Evolutionary conservation across 768 basidiomycete species (phyloP), one percentile per base, ranked within the genome.

Genomic region (Polyporus arcularius): DNA sequence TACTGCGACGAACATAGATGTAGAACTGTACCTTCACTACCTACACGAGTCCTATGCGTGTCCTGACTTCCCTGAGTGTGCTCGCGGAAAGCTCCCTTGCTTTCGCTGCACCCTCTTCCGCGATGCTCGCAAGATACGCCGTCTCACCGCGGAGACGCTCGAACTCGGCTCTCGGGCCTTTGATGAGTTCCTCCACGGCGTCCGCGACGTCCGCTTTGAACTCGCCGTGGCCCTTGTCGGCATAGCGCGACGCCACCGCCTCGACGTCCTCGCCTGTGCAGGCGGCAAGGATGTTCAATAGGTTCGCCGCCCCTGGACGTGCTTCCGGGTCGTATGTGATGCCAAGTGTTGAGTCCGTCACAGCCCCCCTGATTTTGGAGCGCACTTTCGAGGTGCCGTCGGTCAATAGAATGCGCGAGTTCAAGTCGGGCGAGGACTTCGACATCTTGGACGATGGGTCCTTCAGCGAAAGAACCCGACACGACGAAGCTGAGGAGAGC

Each of bases 381-480:
- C 72, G 70, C 47, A 96, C 92, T 68, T 83, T 73, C 1, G 74
- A 66, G 10, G 82, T 71, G 0, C 83, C 74, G 70, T 98, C 96
- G 28, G 90, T 96, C 41, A 98, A 80, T 57, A 93, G 81, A 69
- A 98, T 94, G 28, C 95, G 89, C 0, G 94, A 96, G 15, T 84
- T 74, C 1, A 84, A 60, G 70, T 92, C 86, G 0, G 87, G 88
- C 0, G 93, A 82, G 0, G 96, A 98, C 73, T 98, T 98, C 39
- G 96, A 97, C 95, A 98, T 98, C 72, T 98, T 98, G 4, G 87
- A 82, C 0, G 80, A 77, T 0, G 94, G 92, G 70, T 95, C 90
- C 58, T 85, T 87, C 16, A 98, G 85, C 2, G 94, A 96, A 28
- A 96, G 83, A 16, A 98, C 81, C 7, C 95, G 86, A 70, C 85